These are phyloP conservation scores for Tulasnella sp. DNA, from an alignment of 768 basidiomycete genomes.

Conservation along the genomic window DNA sequence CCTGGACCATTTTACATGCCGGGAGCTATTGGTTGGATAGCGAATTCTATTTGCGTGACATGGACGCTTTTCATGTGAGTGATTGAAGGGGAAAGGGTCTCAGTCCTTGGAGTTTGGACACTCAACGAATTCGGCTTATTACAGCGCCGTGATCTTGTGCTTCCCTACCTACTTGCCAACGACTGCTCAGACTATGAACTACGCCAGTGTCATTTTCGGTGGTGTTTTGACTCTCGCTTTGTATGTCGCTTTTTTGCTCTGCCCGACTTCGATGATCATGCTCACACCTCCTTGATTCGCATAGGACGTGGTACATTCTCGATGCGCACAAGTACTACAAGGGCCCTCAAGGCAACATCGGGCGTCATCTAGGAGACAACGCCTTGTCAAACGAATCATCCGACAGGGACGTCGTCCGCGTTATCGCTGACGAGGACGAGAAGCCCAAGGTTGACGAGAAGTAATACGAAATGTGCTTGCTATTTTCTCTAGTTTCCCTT, in stretches of 20 bases:
- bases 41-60: constrained; percentile 59
- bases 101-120: too few species aligned
- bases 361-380: constrained; percentile 9
- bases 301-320: constrained; percentile 20
- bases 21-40: constrained; percentile 56
- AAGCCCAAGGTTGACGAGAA: background rate
- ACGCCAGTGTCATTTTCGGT: constrained; percentile 55
- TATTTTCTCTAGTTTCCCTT: background rate
- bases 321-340: constrained; percentile 22
- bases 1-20: constrained; percentile 85
- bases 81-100: too few species aligned
- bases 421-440: background rate
- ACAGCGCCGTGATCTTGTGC: constrained; percentile 67
- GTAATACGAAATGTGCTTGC: background rate
- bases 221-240: constrained; percentile 16
- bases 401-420: background rate
- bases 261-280: background rate
- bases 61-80: constrained; percentile 30
- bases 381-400: background rate
- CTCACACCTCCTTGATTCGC: background rate
- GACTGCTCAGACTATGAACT: constrained; percentile 72
- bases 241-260: background rate
- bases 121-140: too few species aligned
- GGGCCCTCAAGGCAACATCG: constrained; percentile 23
- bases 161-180: constrained; percentile 68